Percentiles rank a stretch among this genome's conserved stretches.
phyloP scores from a whole-genome alignment of 495 filamentous ascomycete genomes.

The Aspergillus diversus region DNA sequence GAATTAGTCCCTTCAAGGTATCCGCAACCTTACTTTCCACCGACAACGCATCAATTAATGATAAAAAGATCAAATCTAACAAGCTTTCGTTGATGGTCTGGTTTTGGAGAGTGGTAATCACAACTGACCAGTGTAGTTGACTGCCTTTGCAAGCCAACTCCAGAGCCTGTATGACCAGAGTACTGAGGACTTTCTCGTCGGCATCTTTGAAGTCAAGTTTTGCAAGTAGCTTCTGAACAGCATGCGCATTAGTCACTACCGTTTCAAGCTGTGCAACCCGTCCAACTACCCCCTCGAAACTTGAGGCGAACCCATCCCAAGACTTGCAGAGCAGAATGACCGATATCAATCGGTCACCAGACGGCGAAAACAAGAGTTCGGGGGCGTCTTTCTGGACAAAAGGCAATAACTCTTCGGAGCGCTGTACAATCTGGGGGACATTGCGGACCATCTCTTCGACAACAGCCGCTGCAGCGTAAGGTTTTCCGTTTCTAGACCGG shows the following conservation, averaged over 20 bases:
- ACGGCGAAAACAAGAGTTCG: slow-evolving; percentile 57
- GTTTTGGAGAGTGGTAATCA: slow-evolving; percentile 51
- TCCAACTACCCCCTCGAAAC: slow-evolving; percentile 45
- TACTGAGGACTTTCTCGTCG: slow-evolving; percentile 35
- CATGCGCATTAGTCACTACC: slow-evolving; percentile 41
- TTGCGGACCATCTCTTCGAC: slow-evolving; percentile 54
- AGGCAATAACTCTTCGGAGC: slow-evolving; percentile 36
- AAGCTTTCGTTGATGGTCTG: slow-evolving; percentile 45
- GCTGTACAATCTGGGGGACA: slow-evolving; percentile 44
- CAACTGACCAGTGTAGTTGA: slow-evolving; percentile 45
- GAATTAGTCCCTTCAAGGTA: slow-evolving; percentile 44
- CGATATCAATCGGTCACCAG: slow-evolving; percentile 49
- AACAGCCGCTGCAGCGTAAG: slow-evolving; percentile 74
- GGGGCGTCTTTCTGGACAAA: slow-evolving; percentile 55
- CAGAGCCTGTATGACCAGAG: slow-evolving; percentile 43
- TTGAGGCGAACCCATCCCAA: slow-evolving; percentile 45
- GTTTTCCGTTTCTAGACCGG: slow-evolving; percentile 71
- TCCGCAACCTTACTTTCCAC: slow-evolving; percentile 35
- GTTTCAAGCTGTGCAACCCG: slow-evolving; percentile 42
- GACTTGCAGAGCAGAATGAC: slow-evolving; percentile 44
- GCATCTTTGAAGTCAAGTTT: slow-evolving; percentile 46
- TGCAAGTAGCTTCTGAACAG: slow-evolving; percentile 46
- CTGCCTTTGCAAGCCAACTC: slow-evolving; percentile 45
- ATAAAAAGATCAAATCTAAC: slow-evolving; percentile 46
- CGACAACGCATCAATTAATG: slow-evolving; percentile 42